Percentiles rank a stretch among this genome's conserved stretches.
phyloP scores from a whole-genome alignment of 2,329 filamentous ascomycete species.

The Verticillium longisporum region DNA sequence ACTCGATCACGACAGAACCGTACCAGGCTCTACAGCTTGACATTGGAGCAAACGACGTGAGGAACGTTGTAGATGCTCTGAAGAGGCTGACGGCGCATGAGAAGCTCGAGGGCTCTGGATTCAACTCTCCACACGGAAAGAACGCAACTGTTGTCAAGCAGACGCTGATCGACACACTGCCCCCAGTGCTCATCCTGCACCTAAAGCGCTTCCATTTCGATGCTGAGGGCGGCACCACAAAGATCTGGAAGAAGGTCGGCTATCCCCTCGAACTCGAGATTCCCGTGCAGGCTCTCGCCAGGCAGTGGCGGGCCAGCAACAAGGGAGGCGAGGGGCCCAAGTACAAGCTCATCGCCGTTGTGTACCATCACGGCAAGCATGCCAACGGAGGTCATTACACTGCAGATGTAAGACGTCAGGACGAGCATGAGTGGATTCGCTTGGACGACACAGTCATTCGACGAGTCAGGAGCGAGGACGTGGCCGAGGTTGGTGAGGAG shows the following conservation, averaged over 20 bases:
- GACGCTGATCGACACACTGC: slow-evolving; percentile 85
- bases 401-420: slow-evolving; percentile 90
- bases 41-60: slow-evolving; percentile 79
- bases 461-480: slow-evolving; percentile 78
- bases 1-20: slow-evolving; percentile 86
- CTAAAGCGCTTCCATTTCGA: slow-evolving; percentile 98
- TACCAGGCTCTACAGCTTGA: slow-evolving; percentile 94
- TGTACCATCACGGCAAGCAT: slow-evolving; percentile 97
- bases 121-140: slow-evolving; percentile 70
- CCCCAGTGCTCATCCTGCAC: slow-evolving; percentile 87
- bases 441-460: slow-evolving; percentile 90
- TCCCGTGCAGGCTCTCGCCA: slow-evolving; percentile 80
- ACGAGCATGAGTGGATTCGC: slow-evolving; percentile 92
- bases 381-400: slow-evolving; percentile 96
- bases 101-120: slow-evolving; percentile 70
- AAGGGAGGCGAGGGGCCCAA: slow-evolving; percentile 63
- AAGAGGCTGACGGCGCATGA: slow-evolving; percentile 79
- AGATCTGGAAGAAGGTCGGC: slow-evolving; percentile 97
- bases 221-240: slow-evolving; percentile 78
- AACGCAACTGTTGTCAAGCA: slow-evolving; percentile 78
- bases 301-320: slow-evolving; percentile 61
- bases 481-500: slow-evolving; percentile 77
- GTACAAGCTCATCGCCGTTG: slow-evolving; percentile 81
- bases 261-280: slow-evolving; percentile 94
- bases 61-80: slow-evolving; percentile 87